Evolutionary conservation across 1,139 yeast genomes (phyloP).

Genomic region (Candida freyschussii): DNA sequence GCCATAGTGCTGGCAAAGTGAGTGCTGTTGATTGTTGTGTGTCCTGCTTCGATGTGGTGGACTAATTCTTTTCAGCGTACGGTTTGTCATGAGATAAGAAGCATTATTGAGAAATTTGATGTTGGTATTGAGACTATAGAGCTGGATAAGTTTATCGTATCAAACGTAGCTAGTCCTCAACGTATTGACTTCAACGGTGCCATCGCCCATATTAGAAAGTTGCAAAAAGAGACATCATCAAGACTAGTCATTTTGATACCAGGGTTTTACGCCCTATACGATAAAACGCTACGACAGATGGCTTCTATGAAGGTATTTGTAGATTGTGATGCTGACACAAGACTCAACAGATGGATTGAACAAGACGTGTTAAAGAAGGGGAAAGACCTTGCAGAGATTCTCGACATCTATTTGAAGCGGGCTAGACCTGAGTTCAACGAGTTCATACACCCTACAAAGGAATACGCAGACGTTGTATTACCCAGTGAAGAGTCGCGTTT

Average conservation of each 20-base stretch:
- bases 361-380: conserved; percentile 36
- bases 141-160: conserved; percentile 29
- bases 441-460: conserved; percentile 71
- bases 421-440: conserved; percentile 77
- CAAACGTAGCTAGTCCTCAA: conserved; percentile 7
- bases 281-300: conserved; percentile 49
- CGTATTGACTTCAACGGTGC: conserved; percentile 37
- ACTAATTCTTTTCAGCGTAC: conserved; percentile 17
- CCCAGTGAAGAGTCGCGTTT: conserved; percentile 58
- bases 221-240: conserved; percentile 6
- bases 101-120: conserved; percentile 24
- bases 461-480: conserved; percentile 73
- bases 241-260: conserved; percentile 49
- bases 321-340: conserved; percentile 82
- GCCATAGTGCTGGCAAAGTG: conserved; percentile 64
- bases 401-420: conserved; percentile 55
- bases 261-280: conserved; percentile 79
- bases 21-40: conserved; percentile 1
- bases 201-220: conserved; percentile 21
- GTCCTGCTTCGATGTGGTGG: not conserved
- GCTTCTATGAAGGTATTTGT: conserved; percentile 70
- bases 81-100: conserved; percentile 12
- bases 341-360: conserved; percentile 71
- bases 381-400: conserved; percentile 40
- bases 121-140: conserved; percentile 36